Evolutionary conservation across 176 grass and related monocot genomes (phyloP), one percentile per base, ranked within the genome.

Genomic region (Zea luxurians): DNA sequence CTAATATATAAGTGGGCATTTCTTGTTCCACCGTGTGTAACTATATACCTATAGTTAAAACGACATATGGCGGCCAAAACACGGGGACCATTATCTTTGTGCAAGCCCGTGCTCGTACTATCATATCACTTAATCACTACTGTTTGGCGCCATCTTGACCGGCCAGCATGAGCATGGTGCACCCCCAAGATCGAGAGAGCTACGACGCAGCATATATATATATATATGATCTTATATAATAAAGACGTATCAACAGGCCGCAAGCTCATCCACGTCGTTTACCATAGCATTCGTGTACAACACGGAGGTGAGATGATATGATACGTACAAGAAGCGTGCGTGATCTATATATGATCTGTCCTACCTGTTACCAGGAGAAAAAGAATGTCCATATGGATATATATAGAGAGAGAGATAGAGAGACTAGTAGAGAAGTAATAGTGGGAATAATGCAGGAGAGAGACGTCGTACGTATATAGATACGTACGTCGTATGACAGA

Each of bases 101-200:
- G 41, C 64, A 66, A 66, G 64, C 64, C 64, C 64, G 64, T 66
- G 64, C 64, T 66, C 64, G 64, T 66, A 66, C 64, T 43, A 66
- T 42, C 38, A 17, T 38, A 43, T 66, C 38, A 42, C 64, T 1
- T 9, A 16, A 43, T 66, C 38, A 42, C 64, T 1, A 37, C 4
- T 63, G 34, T 37, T 37, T 63, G 60, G 60, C 60, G 37, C 34
- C 60, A 20, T 68, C 65, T 68, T 68, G 17, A 42, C 35, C 13
- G 7, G 46, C 13, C 17, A 16, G 15, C 37, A 55, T 54, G 52
- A 46, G 34, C 16, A 45, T 64, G 13, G 36, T 38, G 37, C 62
- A 64, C 7, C 5, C 36, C 62, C 61, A 45, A 45, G 3, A 16
- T 16, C 3, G 38, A n/a, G 3, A n/a, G 40, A n/a, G 5, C 49